Conservation (phyloP, 768 basidiomycete genomes). For the Boletus subparvulus region DNA sequence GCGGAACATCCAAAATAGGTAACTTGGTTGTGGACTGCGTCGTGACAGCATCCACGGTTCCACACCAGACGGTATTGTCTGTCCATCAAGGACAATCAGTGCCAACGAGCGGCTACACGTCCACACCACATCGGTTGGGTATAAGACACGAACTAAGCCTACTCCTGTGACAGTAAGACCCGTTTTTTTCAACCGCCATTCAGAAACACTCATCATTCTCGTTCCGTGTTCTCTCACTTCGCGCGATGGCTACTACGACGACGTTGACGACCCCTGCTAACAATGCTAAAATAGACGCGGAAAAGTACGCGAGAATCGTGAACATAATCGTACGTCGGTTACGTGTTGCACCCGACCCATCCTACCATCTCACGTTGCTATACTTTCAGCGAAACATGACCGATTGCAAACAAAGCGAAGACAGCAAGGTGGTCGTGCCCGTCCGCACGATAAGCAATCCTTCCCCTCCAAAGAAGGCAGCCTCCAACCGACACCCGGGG, state of each 20-base stretch:
- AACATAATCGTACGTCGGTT: neutral
- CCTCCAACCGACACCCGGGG: conserved; percentile 1
- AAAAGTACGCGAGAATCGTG: neutral
- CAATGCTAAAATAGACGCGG: neutral
- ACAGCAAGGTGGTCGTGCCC: neutral
- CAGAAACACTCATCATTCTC: neutral
- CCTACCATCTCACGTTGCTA: neutral
- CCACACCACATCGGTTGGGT: too few species aligned
- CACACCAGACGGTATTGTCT: too few species aligned
- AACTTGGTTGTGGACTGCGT: too few species aligned
- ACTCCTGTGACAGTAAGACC: too few species aligned
- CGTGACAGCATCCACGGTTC: too few species aligned
- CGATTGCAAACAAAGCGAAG: neutral
- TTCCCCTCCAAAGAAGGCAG: conserved; percentile 2
- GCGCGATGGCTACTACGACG: neutral
- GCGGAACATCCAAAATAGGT: too few species aligned
- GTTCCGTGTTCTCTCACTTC: neutral
- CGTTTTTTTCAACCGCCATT: neutral
- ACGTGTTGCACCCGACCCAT: neutral
- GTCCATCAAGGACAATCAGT: too few species aligned
- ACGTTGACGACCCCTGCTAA: neutral
- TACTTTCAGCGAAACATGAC: neutral
- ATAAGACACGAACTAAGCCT: too few species aligned
- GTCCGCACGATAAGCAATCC: neutral
- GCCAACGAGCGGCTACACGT: too few species aligned